phyloP scores from a whole-genome alignment of 2,329 filamentous ascomycete species.

The Exophiala lecanii-corni region DNA sequence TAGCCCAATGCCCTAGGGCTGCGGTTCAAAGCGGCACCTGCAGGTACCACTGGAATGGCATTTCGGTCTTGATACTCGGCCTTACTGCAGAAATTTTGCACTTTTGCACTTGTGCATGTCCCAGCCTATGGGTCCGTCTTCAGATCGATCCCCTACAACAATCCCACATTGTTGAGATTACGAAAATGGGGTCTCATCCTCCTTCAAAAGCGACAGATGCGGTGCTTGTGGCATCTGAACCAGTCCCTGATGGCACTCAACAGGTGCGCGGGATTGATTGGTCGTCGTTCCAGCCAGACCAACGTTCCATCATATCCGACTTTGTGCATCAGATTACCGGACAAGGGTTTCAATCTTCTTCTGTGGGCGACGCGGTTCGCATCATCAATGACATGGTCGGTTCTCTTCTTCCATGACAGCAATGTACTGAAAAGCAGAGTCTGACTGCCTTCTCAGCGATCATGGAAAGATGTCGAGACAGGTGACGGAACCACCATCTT shows the following conservation, averaged over 20 bases:
- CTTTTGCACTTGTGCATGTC: no score
- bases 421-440: conserved; percentile 5
- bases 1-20: no score
- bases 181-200: conserved; percentile 38
- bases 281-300: conserved; percentile 66
- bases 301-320: conserved; percentile 78
- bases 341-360: conserved; percentile 81
- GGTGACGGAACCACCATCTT: conserved; percentile 85
- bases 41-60: no score
- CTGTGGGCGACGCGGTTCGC: conserved; percentile 77
- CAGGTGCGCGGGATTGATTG: conserved; percentile 91
- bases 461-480: conserved; percentile 76
- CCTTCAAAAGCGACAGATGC: conserved; percentile 67
- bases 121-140: no score
- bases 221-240: conserved; percentile 77
- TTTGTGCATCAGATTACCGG: conserved; percentile 73
- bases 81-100: no score
- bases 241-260: conserved; percentile 71
- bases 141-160: no score
- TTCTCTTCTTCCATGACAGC: conserved; percentile 5
- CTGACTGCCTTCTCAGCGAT: conserved; percentile 51
- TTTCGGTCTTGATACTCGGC: no score
- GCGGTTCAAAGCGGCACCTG: no score
- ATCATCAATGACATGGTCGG: conserved; percentile 94
- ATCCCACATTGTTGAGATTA: no score